Evolutionary conservation across 306 rosid genomes (phyloP).

Genomic region (Cicer bijugum): DNA sequence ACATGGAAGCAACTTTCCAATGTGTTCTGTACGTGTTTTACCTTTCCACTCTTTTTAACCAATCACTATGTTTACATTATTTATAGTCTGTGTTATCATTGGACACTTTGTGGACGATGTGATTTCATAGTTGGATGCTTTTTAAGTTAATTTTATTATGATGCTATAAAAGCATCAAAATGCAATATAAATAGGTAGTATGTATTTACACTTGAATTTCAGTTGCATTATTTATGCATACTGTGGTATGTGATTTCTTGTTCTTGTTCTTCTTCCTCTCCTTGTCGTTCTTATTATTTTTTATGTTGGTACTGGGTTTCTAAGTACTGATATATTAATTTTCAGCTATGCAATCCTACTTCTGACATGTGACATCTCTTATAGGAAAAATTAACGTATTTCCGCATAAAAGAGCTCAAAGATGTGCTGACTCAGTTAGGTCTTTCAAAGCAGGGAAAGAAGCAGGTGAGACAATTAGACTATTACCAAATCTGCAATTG

Average conservation of each 20-base stretch:
- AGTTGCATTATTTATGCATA: constrained; percentile 29
- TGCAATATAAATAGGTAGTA: not conserved
- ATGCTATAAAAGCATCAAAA: not conserved
- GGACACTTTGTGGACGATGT: constrained; percentile 11
- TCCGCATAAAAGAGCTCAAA: constrained; percentile 93
- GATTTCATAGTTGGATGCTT: not conserved
- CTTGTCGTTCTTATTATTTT: not conserved
- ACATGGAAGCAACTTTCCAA: not conserved
- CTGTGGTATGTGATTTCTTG: not conserved
- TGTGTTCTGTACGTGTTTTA: not conserved
- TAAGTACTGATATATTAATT: constrained; percentile 18
- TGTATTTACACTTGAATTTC: constrained; percentile 3
- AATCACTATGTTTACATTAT: not conserved
- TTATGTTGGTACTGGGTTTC: constrained; percentile 19
- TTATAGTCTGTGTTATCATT: constrained; percentile 1
- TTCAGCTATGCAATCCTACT: constrained; percentile 12
- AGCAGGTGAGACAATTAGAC: constrained; percentile 70
- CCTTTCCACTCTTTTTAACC: not conserved
- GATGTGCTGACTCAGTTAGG: constrained; percentile 87
- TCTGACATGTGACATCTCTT: constrained; percentile 25
- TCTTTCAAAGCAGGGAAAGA: constrained; percentile 97
- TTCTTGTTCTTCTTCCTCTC: not conserved
- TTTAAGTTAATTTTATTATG: not conserved
- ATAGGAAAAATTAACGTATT: constrained; percentile 80
- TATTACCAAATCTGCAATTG: constrained; percentile 26